Evolutionary conservation across 2,329 filamentous ascomycete genomes (phyloP).

Genomic region (Colletotrichum eleusines): DNA sequence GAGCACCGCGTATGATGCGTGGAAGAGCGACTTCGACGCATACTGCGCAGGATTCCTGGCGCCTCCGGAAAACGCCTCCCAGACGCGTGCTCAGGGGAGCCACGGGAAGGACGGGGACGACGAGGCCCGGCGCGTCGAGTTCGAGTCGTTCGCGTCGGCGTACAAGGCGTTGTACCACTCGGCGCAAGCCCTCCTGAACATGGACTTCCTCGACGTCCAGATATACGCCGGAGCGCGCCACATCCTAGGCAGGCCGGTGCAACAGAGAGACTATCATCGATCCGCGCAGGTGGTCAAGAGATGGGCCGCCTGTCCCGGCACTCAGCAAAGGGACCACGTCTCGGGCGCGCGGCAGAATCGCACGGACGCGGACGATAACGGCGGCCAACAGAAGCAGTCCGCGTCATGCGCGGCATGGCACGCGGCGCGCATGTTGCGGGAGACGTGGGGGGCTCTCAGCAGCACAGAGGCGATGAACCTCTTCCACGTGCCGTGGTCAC

Average conservation of each 20-base stretch:
- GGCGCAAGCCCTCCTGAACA: constrained; percentile 67
- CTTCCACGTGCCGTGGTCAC: constrained; percentile 72
- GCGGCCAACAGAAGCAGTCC: constrained; percentile 15
- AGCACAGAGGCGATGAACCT: constrained; percentile 64
- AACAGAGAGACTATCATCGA: constrained; percentile 61
- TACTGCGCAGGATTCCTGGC: constrained; percentile 57
- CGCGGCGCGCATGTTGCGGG: constrained; percentile 64
- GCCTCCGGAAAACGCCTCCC: constrained; percentile 39
- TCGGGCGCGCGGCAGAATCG: background rate
- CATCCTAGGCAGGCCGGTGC: constrained; percentile 68
- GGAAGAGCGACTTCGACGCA: constrained; percentile 69
- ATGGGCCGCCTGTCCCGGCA: constrained; percentile 55
- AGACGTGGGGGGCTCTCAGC: constrained; percentile 61
- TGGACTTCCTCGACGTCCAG: constrained; percentile 71
- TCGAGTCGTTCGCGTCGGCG: constrained; percentile 61
- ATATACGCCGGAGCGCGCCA: constrained; percentile 71
- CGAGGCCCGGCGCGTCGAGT: constrained; percentile 49
- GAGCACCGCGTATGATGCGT: constrained; percentile 65
- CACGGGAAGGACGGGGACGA: background rate
- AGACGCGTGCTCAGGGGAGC: background rate
- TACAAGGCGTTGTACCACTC: constrained; percentile 70
- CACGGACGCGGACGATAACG: background rate
- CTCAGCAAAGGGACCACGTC: background rate
- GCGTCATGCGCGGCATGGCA: constrained; percentile 64
- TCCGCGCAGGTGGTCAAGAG: constrained; percentile 64